Conservation (phyloP, 2,329 filamentous ascomycete species). For the Epichloe gansuensis region DNA sequence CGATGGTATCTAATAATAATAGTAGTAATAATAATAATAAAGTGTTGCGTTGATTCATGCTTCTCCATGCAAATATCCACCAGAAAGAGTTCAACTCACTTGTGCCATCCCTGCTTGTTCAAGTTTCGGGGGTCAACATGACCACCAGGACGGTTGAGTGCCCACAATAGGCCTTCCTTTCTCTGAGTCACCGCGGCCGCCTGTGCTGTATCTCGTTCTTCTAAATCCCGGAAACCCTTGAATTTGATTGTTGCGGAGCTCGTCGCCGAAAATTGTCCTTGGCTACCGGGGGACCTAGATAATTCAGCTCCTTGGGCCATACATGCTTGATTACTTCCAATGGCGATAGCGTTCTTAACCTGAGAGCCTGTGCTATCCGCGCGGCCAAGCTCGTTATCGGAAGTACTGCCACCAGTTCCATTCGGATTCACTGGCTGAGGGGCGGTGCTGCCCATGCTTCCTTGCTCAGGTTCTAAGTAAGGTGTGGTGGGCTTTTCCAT, state of each 20-base stretch:
- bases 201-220: constrained; percentile 60
- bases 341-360: constrained; percentile 38
- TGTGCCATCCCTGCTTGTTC: constrained; percentile 98
- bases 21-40: not conserved
- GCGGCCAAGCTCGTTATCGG: constrained; percentile 57
- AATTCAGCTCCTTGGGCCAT: constrained; percentile 26
- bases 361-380: constrained; percentile 65
- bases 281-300: constrained; percentile 44
- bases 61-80: not conserved
- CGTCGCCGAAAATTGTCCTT: constrained; percentile 30
- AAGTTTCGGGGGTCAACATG: constrained; percentile 91
- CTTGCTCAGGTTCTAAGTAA: constrained; percentile 56
- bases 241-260: constrained; percentile 53
- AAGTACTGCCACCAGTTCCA: constrained; percentile 34
- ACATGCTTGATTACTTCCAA: constrained; percentile 22
- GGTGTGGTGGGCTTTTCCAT: constrained; percentile 76
- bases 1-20: not conserved
- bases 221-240: constrained; percentile 83
- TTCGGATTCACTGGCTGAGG: constrained; percentile 25
- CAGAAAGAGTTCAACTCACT: constrained; percentile 45
- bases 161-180: constrained; percentile 93
- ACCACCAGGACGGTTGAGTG: constrained; percentile 79
- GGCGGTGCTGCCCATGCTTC: constrained; percentile 26
- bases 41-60: not conserved
- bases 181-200: constrained; percentile 43